Percentiles rank a stretch among this genome's conserved stretches.
phyloP scores from a whole-genome alignment of 2,329 filamentous ascomycete genomes.

The Tolypocladium pustulatum region DNA sequence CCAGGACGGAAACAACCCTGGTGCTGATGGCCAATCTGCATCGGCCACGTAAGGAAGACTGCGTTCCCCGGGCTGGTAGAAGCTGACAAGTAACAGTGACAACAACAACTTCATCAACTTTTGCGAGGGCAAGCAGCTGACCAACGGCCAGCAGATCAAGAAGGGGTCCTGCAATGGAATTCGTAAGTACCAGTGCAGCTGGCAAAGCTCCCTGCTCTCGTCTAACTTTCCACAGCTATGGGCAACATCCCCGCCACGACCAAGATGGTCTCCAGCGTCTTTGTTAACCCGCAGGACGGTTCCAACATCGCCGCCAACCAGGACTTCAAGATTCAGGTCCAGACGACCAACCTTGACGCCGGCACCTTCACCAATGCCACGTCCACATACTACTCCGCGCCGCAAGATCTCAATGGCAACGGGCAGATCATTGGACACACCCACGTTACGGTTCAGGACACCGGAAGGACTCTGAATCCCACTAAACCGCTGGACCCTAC shows the following conservation, averaged over 20 bases:
- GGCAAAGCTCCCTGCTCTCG: neutral
- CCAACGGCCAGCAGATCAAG: conserved; percentile 48
- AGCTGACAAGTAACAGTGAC: conserved; percentile 31
- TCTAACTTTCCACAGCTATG: conserved; percentile 32
- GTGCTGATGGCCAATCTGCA: conserved; percentile 35
- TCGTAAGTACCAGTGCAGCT: conserved; percentile 31
- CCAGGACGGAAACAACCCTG: conserved; percentile 34
- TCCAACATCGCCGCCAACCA: conserved; percentile 34
- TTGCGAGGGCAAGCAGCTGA: conserved; percentile 41
- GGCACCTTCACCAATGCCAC: conserved; percentile 53
- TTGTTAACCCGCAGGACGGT: conserved; percentile 41
- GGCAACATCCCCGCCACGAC: conserved; percentile 44
- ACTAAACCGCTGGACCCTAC: conserved; percentile 39
- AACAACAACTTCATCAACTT: conserved; percentile 54
- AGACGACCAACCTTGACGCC: conserved; percentile 40
- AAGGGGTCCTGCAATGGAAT: conserved; percentile 55
- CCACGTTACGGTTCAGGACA: conserved; percentile 47
- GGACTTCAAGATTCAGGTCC: conserved; percentile 43
- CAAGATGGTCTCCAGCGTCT: conserved; percentile 48
- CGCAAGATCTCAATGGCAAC: conserved; percentile 36
- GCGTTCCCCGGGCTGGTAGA: neutral
- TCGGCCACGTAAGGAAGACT: conserved; percentile 39
- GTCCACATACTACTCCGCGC: conserved; percentile 50
- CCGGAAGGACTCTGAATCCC: conserved; percentile 40
- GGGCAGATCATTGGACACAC: conserved; percentile 48